phyloP scores from a whole-genome alignment of 1,139 yeast genomes.

The Taphrina sp. region DNA sequence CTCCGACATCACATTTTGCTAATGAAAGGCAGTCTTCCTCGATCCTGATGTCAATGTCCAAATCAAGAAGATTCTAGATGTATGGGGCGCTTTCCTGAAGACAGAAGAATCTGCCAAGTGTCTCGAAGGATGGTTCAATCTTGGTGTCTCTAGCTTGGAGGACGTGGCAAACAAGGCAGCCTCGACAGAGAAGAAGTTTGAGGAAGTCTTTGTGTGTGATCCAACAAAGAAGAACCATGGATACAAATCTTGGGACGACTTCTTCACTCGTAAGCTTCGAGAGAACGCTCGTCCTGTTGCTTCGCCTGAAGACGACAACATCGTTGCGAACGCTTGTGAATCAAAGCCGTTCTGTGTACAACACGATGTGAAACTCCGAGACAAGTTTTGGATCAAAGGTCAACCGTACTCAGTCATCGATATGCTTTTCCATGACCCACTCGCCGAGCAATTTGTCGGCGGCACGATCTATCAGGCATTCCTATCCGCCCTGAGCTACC shows the following conservation, averaged over 20 bases:
- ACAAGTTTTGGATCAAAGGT: conserved; percentile 20
- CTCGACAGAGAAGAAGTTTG: conserved; percentile 18
- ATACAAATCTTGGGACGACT: conserved; percentile 17
- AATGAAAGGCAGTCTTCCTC: no score
- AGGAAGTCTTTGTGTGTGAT: conserved; percentile 12
- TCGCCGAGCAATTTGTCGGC: conserved; percentile 15
- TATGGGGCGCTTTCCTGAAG: conserved; percentile 20
- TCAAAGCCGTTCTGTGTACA: conserved; percentile 11
- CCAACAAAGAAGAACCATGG: conserved; percentile 19
- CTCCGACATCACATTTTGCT: no score
- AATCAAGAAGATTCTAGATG: conserved; percentile 22
- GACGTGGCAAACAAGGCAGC: conserved; percentile 16
- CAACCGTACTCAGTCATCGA: conserved; percentile 18
- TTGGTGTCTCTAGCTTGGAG: conserved; percentile 2
- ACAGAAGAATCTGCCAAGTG: conserved; percentile 14
- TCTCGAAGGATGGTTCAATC: conserved; percentile 15
- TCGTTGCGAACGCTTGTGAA: conserved; percentile 17
- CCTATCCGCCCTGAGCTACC: conserved; percentile 12
- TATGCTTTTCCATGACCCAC: conserved; percentile 15
- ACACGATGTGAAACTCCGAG: conserved; percentile 8
- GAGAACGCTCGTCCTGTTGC: conserved; percentile 16
- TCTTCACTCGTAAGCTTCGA: conserved; percentile 12
- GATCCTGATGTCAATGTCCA: conserved; percentile 4
- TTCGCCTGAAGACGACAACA: conserved; percentile 13
- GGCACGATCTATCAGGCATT: conserved; percentile 23